A percentile compares a stretch with the other conserved stretches of the same genome.
phyloP scores from a whole-genome alignment of 225 moss, liverwort and hornwort species.

The Marchantia paleacea region DNA sequence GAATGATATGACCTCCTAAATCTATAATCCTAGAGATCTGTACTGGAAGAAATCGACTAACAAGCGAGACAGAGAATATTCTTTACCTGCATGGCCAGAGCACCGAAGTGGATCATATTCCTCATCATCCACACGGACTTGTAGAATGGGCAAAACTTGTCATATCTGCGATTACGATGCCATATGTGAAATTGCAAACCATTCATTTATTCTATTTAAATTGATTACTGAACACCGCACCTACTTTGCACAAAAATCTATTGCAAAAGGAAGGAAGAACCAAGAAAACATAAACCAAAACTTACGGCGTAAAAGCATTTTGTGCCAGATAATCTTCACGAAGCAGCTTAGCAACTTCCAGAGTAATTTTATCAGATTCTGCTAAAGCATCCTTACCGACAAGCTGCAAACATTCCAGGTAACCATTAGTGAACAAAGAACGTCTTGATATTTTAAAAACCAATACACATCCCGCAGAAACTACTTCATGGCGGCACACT shows the following conservation, averaged over 20 bases:
- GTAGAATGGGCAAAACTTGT: conserved; percentile 96
- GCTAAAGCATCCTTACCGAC: conserved; percentile 97
- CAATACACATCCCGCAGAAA: too few species aligned
- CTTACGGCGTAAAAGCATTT: conserved; percentile 87
- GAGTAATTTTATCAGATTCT: conserved; percentile 90
- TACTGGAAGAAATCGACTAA: not conserved
- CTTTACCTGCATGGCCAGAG: conserved; percentile 73
- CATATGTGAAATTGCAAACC: not conserved
- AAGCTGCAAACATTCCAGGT: conserved; percentile 42
- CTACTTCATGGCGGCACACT: too few species aligned
- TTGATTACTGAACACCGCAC: too few species aligned
- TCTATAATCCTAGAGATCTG: not conserved
- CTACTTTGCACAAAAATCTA: too few species aligned
- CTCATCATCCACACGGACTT: conserved; percentile 99
- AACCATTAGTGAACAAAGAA: not conserved
- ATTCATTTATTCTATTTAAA: too few species aligned
- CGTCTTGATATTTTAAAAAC: not conserved
- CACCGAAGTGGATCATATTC: conserved; percentile 82
- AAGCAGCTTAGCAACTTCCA: conserved; percentile 96
- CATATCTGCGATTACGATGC: conserved; percentile 55
- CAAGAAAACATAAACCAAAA: not conserved
- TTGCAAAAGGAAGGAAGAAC: too few species aligned
- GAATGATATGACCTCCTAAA: not conserved
- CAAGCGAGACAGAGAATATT: not conserved
- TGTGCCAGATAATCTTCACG: conserved; percentile 98